These are phyloP conservation scores for Wickerhamomyces rabaulensis DNA, from an alignment of 805 yeast genomes.

Conservation along the genomic window DNA sequence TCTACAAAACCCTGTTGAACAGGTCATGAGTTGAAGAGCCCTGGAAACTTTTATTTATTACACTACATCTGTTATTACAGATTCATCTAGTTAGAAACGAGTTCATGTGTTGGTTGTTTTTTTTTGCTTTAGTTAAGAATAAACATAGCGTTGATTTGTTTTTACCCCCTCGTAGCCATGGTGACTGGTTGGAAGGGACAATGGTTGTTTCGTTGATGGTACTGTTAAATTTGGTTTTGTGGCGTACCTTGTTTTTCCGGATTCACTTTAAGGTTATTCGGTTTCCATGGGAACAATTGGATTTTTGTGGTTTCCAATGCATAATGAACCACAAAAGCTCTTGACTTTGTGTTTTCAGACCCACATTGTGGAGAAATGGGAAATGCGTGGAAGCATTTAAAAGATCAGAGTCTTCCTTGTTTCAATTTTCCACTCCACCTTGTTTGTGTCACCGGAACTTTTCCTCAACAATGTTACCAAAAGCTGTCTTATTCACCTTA, in stretches of 20 bases:
- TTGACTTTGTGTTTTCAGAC: not conserved
- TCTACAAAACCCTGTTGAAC: too few relatives aligned
- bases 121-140: not conserved
- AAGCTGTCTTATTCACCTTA: slow-evolving; percentile 5
- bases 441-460: not conserved
- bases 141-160: not conserved
- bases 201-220: not conserved
- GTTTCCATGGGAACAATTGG: not conserved
- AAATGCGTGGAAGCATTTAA: not conserved
- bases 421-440: not conserved
- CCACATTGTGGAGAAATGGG: not conserved
- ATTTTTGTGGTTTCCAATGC: not conserved
- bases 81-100: not conserved
- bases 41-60: not conserved
- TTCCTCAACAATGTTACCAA: slow-evolving; percentile 10
- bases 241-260: not conserved
- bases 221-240: not conserved
- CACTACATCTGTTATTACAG: not conserved
- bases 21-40: too few relatives aligned
- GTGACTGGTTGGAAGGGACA: not conserved
- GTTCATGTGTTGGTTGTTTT: not conserved
- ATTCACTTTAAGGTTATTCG: not conserved
- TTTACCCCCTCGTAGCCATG: not conserved
- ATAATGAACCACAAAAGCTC: not conserved
- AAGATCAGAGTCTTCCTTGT: not conserved